Base-by-base conservation (phyloP, 2,329 filamentous ascomycete species). In the Cyphellophora attinorum region DNA sequence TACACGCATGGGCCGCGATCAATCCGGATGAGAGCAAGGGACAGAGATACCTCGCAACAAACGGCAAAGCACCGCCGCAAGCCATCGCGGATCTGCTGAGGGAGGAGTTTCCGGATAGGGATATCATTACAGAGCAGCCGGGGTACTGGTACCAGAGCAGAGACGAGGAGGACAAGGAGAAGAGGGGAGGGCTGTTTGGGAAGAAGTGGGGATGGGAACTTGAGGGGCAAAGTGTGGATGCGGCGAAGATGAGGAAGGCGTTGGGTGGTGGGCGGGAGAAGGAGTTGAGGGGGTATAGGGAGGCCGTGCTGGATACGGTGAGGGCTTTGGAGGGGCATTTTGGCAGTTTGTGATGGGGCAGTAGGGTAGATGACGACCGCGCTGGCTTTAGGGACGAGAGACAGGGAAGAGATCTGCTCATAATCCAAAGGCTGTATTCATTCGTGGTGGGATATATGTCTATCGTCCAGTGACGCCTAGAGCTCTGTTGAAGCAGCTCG, bases 1-100 rank as follows among this genome's bases (percentile, higher is more conserved):
- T 51, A 38, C 42, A 47, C 34, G 31, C 47, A 29, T 51, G 45
- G 44, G 35, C 37, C 19, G 30, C 40, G 13, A 45, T 49, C 27
- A 38, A 51, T 27, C 45, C 47, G 4, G 38, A 35, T 11, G 17
- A 37, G 32, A 39, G 36, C 27, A 29, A 41, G 27, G 46, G 46
- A 5, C 33, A 46, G 37, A 28, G 48, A 5, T 51, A 50, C 21
- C 27, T 47, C 3, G 13, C 42, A 10, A 34, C 37, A 3, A 46
- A 45, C 27, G 48, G 48, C 31, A 47, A 42, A 31, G 48, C 44
- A 1, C 44, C 48, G 15, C 47, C 47, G 4, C 48, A 51, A 29
- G 48, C 47, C 5, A 36, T 40, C 16, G 47, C 46, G 5, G 48
- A 51, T 27, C 19, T 47, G 13, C 12, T 50, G 34, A 33, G 46